Conservation (phyloP, 2,329 filamentous ascomycete species). For the Apiospora kogelbergensis region DNA sequence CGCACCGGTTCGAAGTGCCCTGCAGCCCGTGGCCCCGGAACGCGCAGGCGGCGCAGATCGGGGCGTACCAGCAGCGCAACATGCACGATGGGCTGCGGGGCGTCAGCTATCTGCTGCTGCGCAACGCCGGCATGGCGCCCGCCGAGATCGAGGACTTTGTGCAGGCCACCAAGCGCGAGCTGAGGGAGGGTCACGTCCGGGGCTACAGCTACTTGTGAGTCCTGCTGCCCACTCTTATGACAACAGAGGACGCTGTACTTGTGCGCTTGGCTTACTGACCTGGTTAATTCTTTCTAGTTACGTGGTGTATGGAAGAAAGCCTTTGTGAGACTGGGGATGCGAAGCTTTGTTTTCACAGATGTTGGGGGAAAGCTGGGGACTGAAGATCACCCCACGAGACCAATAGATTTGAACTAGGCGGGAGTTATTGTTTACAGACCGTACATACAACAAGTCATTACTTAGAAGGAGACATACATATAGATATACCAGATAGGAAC, state of each 20-base stretch:
- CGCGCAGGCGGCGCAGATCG: neutral
- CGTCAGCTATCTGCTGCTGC: slow-evolving; percentile 8
- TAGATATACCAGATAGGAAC: neutral
- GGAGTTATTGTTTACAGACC: neutral
- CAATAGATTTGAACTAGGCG: too few relatives aligned
- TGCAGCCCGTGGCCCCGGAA: slow-evolving; percentile 10
- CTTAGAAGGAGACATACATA: neutral
- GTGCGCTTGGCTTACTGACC: neutral
- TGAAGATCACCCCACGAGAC: neutral
- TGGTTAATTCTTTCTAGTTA: neutral
- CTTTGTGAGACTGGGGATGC: neutral
- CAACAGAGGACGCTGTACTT: too few relatives aligned
- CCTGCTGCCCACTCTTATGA: neutral
- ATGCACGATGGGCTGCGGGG: slow-evolving; percentile 8
- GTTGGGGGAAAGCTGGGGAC: neutral
- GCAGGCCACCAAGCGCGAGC: neutral
- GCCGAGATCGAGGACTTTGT: slow-evolving; percentile 8
- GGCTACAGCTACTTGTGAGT: slow-evolving; percentile 3
- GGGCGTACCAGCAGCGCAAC: slow-evolving; percentile 5
- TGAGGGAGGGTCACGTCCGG: neutral
- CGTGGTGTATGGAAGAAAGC: neutral
- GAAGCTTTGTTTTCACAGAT: too few relatives aligned
- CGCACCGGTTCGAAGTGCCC: slow-evolving; percentile 8
- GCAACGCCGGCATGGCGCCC: slow-evolving; percentile 7
- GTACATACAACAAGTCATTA: neutral